These are phyloP conservation scores for Phylloporus sp. DNA, from an alignment of 768 basidiomycete species.

Conservation along the genomic window DNA sequence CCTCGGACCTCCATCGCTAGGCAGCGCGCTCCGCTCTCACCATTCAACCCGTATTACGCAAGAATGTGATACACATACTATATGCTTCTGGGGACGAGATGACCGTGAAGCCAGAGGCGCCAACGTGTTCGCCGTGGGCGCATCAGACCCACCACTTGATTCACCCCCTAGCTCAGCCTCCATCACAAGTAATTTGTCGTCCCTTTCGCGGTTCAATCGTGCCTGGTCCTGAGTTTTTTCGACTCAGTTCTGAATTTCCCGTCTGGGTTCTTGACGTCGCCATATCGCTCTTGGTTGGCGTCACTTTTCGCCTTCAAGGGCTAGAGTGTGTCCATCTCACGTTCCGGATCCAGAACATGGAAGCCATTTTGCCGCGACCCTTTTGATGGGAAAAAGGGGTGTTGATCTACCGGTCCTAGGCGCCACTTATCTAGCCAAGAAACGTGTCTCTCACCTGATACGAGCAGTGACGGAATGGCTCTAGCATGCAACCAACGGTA, in stretches of 20 bases:
- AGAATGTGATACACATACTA: background rate
- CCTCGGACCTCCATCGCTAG: conserved; percentile 20
- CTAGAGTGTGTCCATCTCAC: too few relatives aligned
- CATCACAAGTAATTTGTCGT: conserved; percentile 5
- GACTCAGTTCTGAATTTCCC: background rate
- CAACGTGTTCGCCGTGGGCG: conserved; percentile 5
- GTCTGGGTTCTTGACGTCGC: background rate
- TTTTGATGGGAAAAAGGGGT: conserved; percentile 20
- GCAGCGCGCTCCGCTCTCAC: background rate
- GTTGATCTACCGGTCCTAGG: conserved; percentile 10
- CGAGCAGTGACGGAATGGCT: conserved; percentile 12
- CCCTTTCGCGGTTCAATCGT: conserved; percentile 1
- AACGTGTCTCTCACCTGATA: too few relatives aligned
- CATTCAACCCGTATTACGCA: conserved; percentile 1
- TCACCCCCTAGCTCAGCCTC: conserved; percentile 11
- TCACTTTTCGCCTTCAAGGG: background rate
- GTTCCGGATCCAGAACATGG: too few relatives aligned
- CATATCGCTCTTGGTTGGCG: background rate
- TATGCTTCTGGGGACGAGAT: conserved; percentile 3
- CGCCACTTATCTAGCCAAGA: too few relatives aligned
- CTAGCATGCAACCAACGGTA: conserved; percentile 7
- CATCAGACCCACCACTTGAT: conserved; percentile 15
- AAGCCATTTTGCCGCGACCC: conserved; percentile 13
- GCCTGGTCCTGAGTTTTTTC: conserved; percentile 14
- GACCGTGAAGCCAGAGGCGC: conserved; percentile 1